phyloP scores from a whole-genome alignment of 352 stramenopile species.

The Globisporangium takayamanum region DNA sequence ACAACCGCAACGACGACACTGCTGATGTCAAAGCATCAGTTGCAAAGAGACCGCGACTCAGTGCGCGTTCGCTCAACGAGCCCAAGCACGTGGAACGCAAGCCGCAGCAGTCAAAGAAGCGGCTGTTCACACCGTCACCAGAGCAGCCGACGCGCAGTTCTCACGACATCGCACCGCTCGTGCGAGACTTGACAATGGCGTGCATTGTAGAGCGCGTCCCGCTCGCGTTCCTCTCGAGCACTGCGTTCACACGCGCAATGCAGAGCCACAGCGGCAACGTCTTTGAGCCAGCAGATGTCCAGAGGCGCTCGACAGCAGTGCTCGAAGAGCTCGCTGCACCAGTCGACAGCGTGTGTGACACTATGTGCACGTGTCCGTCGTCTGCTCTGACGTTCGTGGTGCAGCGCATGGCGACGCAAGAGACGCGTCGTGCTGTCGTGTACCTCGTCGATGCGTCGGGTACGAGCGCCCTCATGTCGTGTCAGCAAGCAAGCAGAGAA shows the following conservation, averaged over 20 bases:
- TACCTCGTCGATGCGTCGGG: conserved; percentile 10
- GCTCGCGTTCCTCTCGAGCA: conserved; percentile 10
- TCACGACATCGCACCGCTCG: not conserved
- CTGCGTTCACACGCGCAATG: conserved; percentile 1
- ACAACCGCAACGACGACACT: no score
- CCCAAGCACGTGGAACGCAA: no score
- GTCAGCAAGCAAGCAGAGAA: not conserved
- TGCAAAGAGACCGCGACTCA: not conserved
- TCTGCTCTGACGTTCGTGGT: conserved; percentile 9
- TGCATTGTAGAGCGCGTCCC: conserved; percentile 13
- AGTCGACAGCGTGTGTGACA: not conserved
- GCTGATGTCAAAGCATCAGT: not conserved
- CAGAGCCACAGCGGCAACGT: not conserved
- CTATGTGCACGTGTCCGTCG: conserved; percentile 2
- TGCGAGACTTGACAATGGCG: conserved; percentile 4
- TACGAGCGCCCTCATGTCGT: conserved; percentile 6
- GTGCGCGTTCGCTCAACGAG: not conserved
- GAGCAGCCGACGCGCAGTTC: no score
- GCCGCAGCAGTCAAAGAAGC: conserved; percentile 1
- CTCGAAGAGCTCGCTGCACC: not conserved
- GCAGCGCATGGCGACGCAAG: not conserved
- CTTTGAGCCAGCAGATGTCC: not conserved
- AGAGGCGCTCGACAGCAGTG: not conserved
- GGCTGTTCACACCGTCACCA: conserved; percentile 2
- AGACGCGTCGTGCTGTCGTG: conserved; percentile 5